Evolutionary conservation across 1,284 basidiomycete species (phyloP), one percentile per base, ranked within the genome.

Genomic region (Microbotryum violaceum): DNA sequence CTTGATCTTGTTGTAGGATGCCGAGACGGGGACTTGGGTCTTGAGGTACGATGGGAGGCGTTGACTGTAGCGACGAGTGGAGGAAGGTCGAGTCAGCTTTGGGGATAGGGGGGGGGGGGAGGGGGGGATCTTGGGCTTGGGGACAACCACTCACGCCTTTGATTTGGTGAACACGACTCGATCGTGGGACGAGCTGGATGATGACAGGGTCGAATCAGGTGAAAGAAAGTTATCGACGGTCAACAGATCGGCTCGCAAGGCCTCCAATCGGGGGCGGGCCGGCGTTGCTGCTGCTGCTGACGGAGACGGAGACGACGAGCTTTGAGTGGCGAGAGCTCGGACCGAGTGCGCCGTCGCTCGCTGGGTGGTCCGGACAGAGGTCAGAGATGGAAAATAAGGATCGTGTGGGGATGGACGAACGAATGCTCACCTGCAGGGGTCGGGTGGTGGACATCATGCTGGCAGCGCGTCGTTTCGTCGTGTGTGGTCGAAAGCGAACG

Each of bases 1-100:
- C 82, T 96, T 97, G 71, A 99, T 97, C 70, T 85, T 89, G 64
- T 84, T 87, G 75, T 88, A 98, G 14, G 91, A 91, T 31, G 81
- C 79, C 29, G 93, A 91, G 1, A 87, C 90, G 0, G 96, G 94
- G 44, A 78, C 76, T 31, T 70, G 70, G 25, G 94, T 97, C 79
- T 97, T 97, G 42, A 98, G 80, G 78, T 89, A 89, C 4, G 85
- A 84, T 16, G 96, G 96, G 21, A 98, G 81, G 21, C 96, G 88
- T 25, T 88, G 89, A 47, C 91, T 93, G 70, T 1, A 9, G 23
- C 14, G 6, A 9, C 20, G 5, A 1, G 21, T 2, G 10, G 20
- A 42, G 12, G 25, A n/a, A 20, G 29, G 29, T 8, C 2, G 27
- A 14, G 18, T 21, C 16, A 31, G 51, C 50, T 12, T 20, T n/a